Evolutionary conservation across 495 filamentous ascomycete species (phyloP).

Genomic region (Podospora comata): DNA sequence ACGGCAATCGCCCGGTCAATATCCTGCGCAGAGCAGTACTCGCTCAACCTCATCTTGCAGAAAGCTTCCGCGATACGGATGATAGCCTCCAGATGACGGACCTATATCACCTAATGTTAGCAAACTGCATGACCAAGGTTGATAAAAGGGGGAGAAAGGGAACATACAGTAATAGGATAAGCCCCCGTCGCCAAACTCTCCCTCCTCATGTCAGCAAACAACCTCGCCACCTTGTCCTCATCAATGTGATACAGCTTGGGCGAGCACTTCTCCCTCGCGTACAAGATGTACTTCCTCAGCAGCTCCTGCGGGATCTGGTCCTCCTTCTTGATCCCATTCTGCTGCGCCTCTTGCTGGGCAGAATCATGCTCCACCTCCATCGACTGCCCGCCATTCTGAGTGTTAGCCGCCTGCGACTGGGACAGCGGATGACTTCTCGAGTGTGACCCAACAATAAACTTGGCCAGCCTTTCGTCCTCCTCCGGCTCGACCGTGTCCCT

Average conservation of each 20-base stretch:
- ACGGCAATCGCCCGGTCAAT: constrained; percentile 98
- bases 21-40: constrained; percentile 84
- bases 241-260: constrained; percentile 98
- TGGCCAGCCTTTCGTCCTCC: constrained; percentile 93
- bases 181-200: constrained; percentile 90
- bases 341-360: constrained; percentile 35
- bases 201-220: constrained; percentile 94
- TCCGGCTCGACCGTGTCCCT: constrained; percentile 93
- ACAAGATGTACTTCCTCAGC: constrained; percentile 94
- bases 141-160: not conserved
- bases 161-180: constrained; percentile 92
- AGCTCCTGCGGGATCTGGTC: constrained; percentile 88
- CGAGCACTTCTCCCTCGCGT: constrained; percentile 82
- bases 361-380: constrained; percentile 60
- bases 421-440: constrained; percentile 80
- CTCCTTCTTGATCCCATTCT: constrained; percentile 52
- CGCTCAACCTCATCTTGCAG: constrained; percentile 91
- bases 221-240: constrained; percentile 88
- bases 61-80: constrained; percentile 91
- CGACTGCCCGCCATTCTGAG: constrained; percentile 46
- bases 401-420: constrained; percentile 42
- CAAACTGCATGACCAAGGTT: constrained; percentile 4
- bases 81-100: constrained; percentile 96
- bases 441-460: constrained; percentile 93
- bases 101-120: constrained; percentile 50